Percentiles rank a stretch among this genome's conserved stretches.
phyloP scores from a whole-genome alignment of 306 rosid species.

The Inga leiocalycina region DNA sequence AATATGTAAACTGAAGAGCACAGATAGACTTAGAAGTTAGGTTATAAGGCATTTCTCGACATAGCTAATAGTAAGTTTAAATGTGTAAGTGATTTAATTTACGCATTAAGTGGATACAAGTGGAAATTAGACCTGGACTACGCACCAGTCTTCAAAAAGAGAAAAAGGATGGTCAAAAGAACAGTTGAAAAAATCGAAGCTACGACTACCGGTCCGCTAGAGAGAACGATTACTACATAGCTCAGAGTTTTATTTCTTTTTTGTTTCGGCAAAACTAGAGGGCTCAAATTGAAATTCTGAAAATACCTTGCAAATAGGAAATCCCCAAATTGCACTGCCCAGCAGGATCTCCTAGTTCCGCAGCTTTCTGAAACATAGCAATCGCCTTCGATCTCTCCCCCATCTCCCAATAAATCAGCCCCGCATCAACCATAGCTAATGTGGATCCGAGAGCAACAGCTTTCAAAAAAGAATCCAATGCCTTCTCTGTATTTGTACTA shows the following conservation, averaged over 20 bases:
- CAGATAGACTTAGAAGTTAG: constrained; percentile 1
- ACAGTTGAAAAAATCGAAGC: neutral
- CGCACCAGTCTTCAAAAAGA: neutral
- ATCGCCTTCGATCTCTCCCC: constrained; percentile 60
- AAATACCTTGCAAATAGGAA: constrained; percentile 76
- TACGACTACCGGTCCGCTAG: neutral
- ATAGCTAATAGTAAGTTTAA: neutral
- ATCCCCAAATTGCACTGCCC: constrained; percentile 90
- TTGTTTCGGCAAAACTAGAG: neutral
- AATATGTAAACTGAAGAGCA: constrained; percentile 4
- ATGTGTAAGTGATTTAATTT: neutral
- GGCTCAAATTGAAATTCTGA: neutral
- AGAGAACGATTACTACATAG: neutral
- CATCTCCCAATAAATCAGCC: constrained; percentile 77
- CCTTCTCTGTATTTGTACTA: constrained; percentile 53
- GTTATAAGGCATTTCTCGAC: neutral
- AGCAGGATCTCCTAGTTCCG: constrained; percentile 68
- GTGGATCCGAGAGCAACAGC: constrained; percentile 78
- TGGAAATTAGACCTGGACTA: neutral
- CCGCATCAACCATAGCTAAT: constrained; percentile 89
- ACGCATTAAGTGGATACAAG: neutral
- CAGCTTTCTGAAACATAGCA: constrained; percentile 61
- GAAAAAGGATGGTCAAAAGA: neutral
- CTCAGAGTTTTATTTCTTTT: neutral
- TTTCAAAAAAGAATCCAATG: constrained; percentile 66